Evolutionary conservation across 495 filamentous ascomycete species (phyloP), one percentile per base, ranked within the genome.

Genomic region (Tuber magnatum): DNA sequence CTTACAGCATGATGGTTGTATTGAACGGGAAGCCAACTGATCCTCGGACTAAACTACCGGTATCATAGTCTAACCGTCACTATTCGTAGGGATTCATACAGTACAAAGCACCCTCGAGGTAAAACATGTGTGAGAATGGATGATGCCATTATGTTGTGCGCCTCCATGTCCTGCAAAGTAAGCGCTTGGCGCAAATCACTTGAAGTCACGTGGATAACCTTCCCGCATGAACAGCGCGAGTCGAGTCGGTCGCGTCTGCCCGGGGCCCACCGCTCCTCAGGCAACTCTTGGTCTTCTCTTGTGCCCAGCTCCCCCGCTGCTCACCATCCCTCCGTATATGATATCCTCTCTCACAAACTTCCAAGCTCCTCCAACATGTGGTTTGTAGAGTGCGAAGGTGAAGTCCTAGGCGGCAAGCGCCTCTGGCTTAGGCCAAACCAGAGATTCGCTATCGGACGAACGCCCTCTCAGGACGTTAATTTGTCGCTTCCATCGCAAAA

Each of bases 391-490:
- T 87, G 83, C 69, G 86, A 87, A 73, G 87, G 86, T 70, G 87
- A 89, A 70, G 83, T 85, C 46, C 70, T 74, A n/a, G 48, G 77
- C 91, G 91, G 89, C 73, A 92, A 90, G 84, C 88, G 88, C 78
- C 86, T 94, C 76, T 96, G 92, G 93, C 87, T 96, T 76, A 89
- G 91, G 42, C 93, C 93, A 3, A 93, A 92, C 39, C 92, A 92
- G 83, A 89, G 86, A 78, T 94, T 93, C 84, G 88, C 94, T 35
- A 92, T 94, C 78, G 93, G 93, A 73, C 87, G 93, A 71, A 83
- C 83, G 85, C 87, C 77, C 83, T 84, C 71, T 81, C 85, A 44
- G 83, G 28, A 73, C 32, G 76, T 84, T 80, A 88, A 83, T 43
- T 85, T 87, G 84, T 88, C 80, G 81, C 90, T 90, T 83, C 83